Evolutionary conservation across 495 filamentous ascomycete genomes (phyloP).

Genomic region (Haplographium delicatum): DNA sequence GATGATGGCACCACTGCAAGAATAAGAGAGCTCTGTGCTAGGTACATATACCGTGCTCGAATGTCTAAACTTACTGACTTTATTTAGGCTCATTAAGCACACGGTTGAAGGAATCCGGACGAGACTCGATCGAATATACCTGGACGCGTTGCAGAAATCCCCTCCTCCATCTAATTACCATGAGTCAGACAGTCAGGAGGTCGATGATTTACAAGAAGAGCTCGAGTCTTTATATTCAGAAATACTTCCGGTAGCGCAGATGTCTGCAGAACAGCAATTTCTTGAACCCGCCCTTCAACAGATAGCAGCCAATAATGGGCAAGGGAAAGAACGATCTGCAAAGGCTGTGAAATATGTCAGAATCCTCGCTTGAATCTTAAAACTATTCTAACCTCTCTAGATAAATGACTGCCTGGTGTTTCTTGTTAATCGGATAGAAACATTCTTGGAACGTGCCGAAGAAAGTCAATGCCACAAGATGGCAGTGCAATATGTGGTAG

Average conservation of each 20-base stretch:
- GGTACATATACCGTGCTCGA: conserved; percentile 5
- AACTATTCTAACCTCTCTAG: conserved; percentile 6
- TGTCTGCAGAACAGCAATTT: conserved; percentile 56
- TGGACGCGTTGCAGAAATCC: conserved; percentile 31
- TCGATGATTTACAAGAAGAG: conserved; percentile 45
- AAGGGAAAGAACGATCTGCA: conserved; percentile 29
- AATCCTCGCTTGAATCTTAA: background rate
- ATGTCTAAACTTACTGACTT: background rate
- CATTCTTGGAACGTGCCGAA: conserved; percentile 14
- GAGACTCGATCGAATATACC: conserved; percentile 40
- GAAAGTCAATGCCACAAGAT: conserved; percentile 23
- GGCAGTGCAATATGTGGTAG: conserved; percentile 13
- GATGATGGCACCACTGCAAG: conserved; percentile 31
- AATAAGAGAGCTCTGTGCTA: conserved; percentile 38
- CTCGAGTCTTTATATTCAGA: conserved; percentile 58
- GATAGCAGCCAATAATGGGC: conserved; percentile 32
- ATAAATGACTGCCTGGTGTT: conserved; percentile 24
- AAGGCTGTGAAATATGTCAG: conserved; percentile 39
- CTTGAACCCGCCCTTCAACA: conserved; percentile 47
- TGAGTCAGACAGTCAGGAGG: conserved; percentile 13
- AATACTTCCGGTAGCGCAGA: conserved; percentile 56
- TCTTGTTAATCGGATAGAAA: conserved; percentile 16
- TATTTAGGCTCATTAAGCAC: conserved; percentile 34
- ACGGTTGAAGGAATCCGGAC: conserved; percentile 41
- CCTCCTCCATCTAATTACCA: background rate